Conservation (phyloP, 2,329 filamentous ascomycete genomes). For the Rasamsonia emersonii region DNA sequence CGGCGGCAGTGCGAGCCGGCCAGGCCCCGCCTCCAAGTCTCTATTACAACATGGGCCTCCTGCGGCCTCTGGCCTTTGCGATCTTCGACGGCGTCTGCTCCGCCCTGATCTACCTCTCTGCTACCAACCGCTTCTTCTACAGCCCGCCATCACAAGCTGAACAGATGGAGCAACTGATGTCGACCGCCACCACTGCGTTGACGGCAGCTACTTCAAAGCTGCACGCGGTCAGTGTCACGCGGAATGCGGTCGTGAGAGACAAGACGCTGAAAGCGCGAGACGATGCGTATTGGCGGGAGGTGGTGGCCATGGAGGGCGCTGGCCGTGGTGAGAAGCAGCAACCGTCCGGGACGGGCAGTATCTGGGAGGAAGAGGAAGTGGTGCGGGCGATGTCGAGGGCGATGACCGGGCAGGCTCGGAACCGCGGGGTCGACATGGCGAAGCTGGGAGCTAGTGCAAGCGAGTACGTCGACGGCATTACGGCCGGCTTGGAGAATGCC, state of each 20-base stretch:
- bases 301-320: slow-evolving; percentile 52
- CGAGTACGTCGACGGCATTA: slow-evolving; percentile 37
- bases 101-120: slow-evolving; percentile 61
- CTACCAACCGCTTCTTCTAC: slow-evolving; percentile 71
- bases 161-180: slow-evolving; percentile 51
- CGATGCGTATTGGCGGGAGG: slow-evolving; percentile 62
- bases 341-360: slow-evolving; percentile 43
- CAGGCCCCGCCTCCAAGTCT: slow-evolving; percentile 50
- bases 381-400: slow-evolving; percentile 60
- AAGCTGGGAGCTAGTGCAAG: slow-evolving; percentile 34
- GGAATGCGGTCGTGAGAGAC: slow-evolving; percentile 73
- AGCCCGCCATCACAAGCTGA: slow-evolving; percentile 53
- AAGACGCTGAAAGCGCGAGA: slow-evolving; percentile 56
- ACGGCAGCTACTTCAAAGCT: slow-evolving; percentile 57
- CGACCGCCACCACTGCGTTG: slow-evolving; percentile 45
- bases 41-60: slow-evolving; percentile 41
- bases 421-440: slow-evolving; percentile 31
- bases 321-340: slow-evolving; percentile 58
- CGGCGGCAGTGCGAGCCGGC: slow-evolving; percentile 53
- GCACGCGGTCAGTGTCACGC: slow-evolving; percentile 63
- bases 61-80: slow-evolving; percentile 57
- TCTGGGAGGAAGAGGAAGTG: slow-evolving; percentile 63
- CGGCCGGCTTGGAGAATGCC: slow-evolving; percentile 27
- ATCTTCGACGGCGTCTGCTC: slow-evolving; percentile 57
- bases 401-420: slow-evolving; percentile 56